These are phyloP conservation scores for Raffaelea arxii DNA, from an alignment of 2,329 filamentous ascomycete genomes.

Conservation along the genomic window DNA sequence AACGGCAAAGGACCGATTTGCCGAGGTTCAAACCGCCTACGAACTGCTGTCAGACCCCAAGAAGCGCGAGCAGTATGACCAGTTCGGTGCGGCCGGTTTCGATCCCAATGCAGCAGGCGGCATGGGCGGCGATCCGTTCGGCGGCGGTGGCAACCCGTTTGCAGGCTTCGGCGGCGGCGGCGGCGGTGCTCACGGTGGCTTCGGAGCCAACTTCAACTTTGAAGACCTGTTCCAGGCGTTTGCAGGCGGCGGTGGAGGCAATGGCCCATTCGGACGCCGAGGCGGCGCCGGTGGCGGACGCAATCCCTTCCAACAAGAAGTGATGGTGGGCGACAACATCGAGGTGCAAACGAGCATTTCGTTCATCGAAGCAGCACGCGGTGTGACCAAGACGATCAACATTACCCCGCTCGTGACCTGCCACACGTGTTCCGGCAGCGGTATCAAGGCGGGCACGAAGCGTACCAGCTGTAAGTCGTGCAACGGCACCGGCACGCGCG, in stretches of 20 bases:
- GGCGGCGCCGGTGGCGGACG: slow-evolving; percentile 39
- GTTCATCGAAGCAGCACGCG: slow-evolving; percentile 94
- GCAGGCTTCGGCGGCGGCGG: slow-evolving; percentile 42
- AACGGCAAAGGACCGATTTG: slow-evolving; percentile 87
- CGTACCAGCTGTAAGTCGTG: slow-evolving; percentile 67
- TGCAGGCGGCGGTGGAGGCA: slow-evolving; percentile 47
- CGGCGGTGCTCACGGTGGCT: slow-evolving; percentile 48
- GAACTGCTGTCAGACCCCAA: slow-evolving; percentile 86
- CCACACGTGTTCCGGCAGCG: slow-evolving; percentile 71
- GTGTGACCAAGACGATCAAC: slow-evolving; percentile 75
- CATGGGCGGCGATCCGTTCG: slow-evolving; percentile 41
- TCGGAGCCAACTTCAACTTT: slow-evolving; percentile 82
- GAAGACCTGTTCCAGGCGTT: slow-evolving; percentile 93
- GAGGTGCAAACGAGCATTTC: slow-evolving; percentile 88
- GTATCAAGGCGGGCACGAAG: slow-evolving; percentile 72
- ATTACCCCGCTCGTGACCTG: slow-evolving; percentile 77
- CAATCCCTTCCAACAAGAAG: slow-evolving; percentile 65
- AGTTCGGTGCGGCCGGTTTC: slow-evolving; percentile 81
- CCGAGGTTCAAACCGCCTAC: slow-evolving; percentile 87
- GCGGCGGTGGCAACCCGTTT: slow-evolving; percentile 43
- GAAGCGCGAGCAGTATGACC: slow-evolving; percentile 87
- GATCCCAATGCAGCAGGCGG: slow-evolving; percentile 62
- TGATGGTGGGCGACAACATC: slow-evolving; percentile 90
- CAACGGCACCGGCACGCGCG: slow-evolving; percentile 74
- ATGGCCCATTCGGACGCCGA: slow-evolving; percentile 34